Evolutionary conservation across 768 basidiomycete genomes (phyloP).

Genomic region (Dictyophora rubrovolvata): DNA sequence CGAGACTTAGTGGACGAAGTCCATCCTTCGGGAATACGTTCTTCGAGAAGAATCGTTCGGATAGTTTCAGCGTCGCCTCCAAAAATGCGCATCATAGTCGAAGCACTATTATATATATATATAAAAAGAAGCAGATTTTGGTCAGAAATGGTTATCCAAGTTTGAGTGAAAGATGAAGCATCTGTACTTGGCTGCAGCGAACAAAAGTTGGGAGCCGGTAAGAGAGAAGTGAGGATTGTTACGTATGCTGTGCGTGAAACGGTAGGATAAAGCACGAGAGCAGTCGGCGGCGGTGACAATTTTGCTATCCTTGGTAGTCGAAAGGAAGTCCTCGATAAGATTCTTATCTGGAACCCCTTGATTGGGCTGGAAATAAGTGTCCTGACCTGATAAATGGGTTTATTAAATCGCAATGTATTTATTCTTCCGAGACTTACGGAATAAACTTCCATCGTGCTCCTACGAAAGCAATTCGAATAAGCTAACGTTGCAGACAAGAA

Average conservation of each 20-base stretch:
- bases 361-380: slow-evolving; percentile 34
- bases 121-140: background rate
- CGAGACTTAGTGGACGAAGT: slow-evolving; percentile 47
- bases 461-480: background rate
- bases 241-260: slow-evolving; percentile 45
- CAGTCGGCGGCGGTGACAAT: slow-evolving; percentile 47
- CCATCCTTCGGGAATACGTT: slow-evolving; percentile 63
- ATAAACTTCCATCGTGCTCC: slow-evolving; percentile 12
- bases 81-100: slow-evolving; percentile 54
- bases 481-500: background rate
- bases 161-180: background rate
- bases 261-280: slow-evolving; percentile 44
- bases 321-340: slow-evolving; percentile 46
- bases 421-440: background rate
- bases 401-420: background rate
- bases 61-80: slow-evolving; percentile 53
- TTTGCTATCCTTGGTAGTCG: slow-evolving; percentile 45
- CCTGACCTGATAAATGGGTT: slow-evolving; percentile 35
- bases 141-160: background rate
- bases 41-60: slow-evolving; percentile 48
- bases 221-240: slow-evolving; percentile 50
- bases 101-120: slow-evolving; percentile 34
- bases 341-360: slow-evolving; percentile 40
- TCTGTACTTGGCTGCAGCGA: slow-evolving; percentile 58
- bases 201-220: slow-evolving; percentile 41